Evolutionary conservation across 495 filamentous ascomycete species (phyloP).

Genomic region (Elasticomyces elasticus): DNA sequence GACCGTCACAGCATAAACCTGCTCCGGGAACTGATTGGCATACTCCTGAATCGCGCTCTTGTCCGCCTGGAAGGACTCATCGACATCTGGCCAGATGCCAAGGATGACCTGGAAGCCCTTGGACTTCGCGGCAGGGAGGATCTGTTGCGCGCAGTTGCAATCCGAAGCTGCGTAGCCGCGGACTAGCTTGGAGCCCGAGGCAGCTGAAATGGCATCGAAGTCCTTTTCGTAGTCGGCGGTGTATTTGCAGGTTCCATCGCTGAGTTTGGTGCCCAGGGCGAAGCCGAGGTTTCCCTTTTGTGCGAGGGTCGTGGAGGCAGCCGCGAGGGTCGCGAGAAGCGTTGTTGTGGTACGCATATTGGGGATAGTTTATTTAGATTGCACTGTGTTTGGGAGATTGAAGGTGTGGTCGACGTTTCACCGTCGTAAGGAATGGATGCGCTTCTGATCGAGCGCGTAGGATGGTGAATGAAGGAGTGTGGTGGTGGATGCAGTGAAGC

Average conservation of each 20-base stretch:
- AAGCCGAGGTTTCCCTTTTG: conserved; percentile 36
- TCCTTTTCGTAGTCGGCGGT: conserved; percentile 55
- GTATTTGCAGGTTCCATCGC: conserved; percentile 55
- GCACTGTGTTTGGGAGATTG: too few relatives aligned
- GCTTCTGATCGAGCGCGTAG: too few relatives aligned
- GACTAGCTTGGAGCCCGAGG: conserved; percentile 44
- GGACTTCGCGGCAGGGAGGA: conserved; percentile 60
- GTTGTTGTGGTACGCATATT: conserved; percentile 6
- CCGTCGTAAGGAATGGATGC: too few relatives aligned
- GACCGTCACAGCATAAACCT: conserved; percentile 66
- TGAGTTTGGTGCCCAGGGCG: conserved; percentile 44
- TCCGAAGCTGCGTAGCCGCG: conserved; percentile 61
- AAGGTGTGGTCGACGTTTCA: too few relatives aligned
- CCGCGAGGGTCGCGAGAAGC: background rate
- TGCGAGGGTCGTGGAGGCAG: background rate
- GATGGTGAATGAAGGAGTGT: too few relatives aligned
- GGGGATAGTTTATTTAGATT: background rate
- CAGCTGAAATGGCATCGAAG: conserved; percentile 47
- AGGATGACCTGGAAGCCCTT: conserved; percentile 67
- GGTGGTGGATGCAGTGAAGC: too few relatives aligned
- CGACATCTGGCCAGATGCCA: conserved; percentile 67
- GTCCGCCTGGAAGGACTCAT: conserved; percentile 54
- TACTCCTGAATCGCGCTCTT: conserved; percentile 47
- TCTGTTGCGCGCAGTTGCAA: conserved; percentile 55
- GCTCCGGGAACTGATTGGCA: conserved; percentile 42